Evolutionary conservation across 176 grass and related monocot species (phyloP), one percentile per base, ranked within the genome.

Genomic region (Carex pumila): DNA sequence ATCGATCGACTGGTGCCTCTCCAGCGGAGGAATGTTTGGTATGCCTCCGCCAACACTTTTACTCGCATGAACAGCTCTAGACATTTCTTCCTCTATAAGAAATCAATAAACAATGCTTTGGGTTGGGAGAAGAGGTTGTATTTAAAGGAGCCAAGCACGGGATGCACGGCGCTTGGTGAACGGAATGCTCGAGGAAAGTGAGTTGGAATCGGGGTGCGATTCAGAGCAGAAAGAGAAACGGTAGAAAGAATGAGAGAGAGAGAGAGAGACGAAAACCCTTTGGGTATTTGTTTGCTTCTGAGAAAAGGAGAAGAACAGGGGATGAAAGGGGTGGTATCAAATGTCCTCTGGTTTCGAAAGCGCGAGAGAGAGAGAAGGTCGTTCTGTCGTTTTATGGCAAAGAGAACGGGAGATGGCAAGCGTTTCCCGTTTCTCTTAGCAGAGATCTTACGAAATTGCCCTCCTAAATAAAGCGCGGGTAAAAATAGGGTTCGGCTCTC

Each of bases 1-100:
- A 83, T 92, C 92, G 80, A 94, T 94, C 85, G 92, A 94, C 22
- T 86, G 88, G 80, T 90, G 91, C 60, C 30, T 37, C 80, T 94
- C 92, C 84, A 90, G 36, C 17, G 53, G 17, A 14, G 37, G 30
- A 22, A 50, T 65, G 79, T 21, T 65, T 17, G 58, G 6, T 50
- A 11, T 17, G 58, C 79, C 79, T 25, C 30, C 61, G 7, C 79
- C 25, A 34, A 22, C n/a, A 21, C 53, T 62, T 81, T 72, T 69
- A 55, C 19, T 31, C 31, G 43, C 81, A 72, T 84, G 43, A 47
- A 73, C 70, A 72, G 65, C 39, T 29, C 65, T 59, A 8, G 68
- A 85, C 83, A 71, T 73, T 60, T 85, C 30, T 36, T 61, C 52
- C 8, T 72, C 82, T 43, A 12, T 25, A 11, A 54, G 22, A 25